These are phyloP conservation scores for Yamadazyma endophytica DNA, from an alignment of 805 yeast species.

Conservation along the genomic window DNA sequence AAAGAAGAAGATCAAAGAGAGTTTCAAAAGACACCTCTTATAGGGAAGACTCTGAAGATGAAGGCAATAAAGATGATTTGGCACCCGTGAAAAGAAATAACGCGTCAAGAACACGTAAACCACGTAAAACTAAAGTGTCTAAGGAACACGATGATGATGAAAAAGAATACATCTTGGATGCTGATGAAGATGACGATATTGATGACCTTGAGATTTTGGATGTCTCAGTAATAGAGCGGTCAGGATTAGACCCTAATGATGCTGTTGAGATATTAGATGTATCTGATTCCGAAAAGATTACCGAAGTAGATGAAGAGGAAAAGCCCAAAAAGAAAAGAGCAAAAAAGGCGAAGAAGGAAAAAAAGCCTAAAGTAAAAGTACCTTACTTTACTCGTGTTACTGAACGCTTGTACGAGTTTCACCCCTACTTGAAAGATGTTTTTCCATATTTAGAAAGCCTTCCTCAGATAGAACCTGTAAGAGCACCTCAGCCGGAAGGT, in stretches of 20 bases:
- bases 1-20: slow-evolving; percentile 13
- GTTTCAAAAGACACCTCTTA: slow-evolving; percentile 16
- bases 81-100: slow-evolving; percentile 8
- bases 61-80: slow-evolving; percentile 13
- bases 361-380: slow-evolving; percentile 50
- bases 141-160: slow-evolving; percentile 16
- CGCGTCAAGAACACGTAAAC: slow-evolving; percentile 9
- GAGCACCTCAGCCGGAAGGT: slow-evolving; percentile 73
- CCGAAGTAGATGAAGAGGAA: too few relatives aligned
- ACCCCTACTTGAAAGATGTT: slow-evolving; percentile 72
- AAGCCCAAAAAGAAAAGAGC: slow-evolving; percentile 19
- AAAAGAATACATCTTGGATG: slow-evolving; percentile 16
- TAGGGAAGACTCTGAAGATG: slow-evolving; percentile 19
- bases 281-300: too few relatives aligned
- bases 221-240: slow-evolving; percentile 9
- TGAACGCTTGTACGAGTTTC: slow-evolving; percentile 60
- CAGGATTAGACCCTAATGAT: too few relatives aligned
- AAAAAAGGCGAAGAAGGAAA: slow-evolving; percentile 17
- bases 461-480: slow-evolving; percentile 44
- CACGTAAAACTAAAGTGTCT: slow-evolving; percentile 8
- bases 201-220: slow-evolving; percentile 34
- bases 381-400: slow-evolving; percentile 72
- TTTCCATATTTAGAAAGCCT: slow-evolving; percentile 59
- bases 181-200: slow-evolving; percentile 30
- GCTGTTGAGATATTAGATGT: slow-evolving; percentile 6